phyloP scores from a whole-genome alignment of 2,329 filamentous ascomycete genomes.

The Periconia macrospinosa region DNA sequence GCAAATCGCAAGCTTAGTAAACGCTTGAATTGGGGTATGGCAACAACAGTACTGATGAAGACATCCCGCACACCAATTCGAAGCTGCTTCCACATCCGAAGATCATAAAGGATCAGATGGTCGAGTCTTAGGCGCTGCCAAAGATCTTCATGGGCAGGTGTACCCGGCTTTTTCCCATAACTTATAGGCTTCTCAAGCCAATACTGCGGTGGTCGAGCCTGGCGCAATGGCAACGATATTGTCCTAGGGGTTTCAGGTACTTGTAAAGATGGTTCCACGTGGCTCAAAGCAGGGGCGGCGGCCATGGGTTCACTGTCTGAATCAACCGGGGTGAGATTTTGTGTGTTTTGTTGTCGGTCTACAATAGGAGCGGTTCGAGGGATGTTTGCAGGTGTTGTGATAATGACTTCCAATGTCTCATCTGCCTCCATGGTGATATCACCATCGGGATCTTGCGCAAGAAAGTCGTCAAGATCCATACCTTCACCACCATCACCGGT shows the following conservation, averaged over 20 bases:
- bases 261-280: conserved; percentile 66
- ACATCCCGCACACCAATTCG: conserved; percentile 87
- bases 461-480: conserved; percentile 51
- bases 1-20: conserved; percentile 92
- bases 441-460: conserved; percentile 50
- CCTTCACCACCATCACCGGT: conserved; percentile 48
- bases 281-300: conserved; percentile 61
- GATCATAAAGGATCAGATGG: conserved; percentile 91
- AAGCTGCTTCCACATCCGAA: conserved; percentile 95
- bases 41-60: conserved; percentile 95
- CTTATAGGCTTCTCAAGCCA: conserved; percentile 81
- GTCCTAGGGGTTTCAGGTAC: conserved; percentile 77
- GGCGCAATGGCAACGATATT: conserved; percentile 49
- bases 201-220: conserved; percentile 72
- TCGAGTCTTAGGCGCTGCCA: conserved; percentile 88
- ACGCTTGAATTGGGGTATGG: conserved; percentile 93
- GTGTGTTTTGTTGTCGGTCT: conserved; percentile 54
- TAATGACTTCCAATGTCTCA: conserved; percentile 54
- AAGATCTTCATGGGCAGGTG: conserved; percentile 80
- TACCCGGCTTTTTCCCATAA: conserved; percentile 64
- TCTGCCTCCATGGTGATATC: conserved; percentile 55
- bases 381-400: conserved; percentile 71
- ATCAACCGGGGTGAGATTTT: conserved; percentile 69
- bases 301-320: conserved; percentile 69
- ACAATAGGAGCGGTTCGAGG: conserved; percentile 44